Percentiles rank a stretch among this genome's conserved stretches.
phyloP scores from a whole-genome alignment of 208 protist genomes.

The Wallacemonas sp. region DNA sequence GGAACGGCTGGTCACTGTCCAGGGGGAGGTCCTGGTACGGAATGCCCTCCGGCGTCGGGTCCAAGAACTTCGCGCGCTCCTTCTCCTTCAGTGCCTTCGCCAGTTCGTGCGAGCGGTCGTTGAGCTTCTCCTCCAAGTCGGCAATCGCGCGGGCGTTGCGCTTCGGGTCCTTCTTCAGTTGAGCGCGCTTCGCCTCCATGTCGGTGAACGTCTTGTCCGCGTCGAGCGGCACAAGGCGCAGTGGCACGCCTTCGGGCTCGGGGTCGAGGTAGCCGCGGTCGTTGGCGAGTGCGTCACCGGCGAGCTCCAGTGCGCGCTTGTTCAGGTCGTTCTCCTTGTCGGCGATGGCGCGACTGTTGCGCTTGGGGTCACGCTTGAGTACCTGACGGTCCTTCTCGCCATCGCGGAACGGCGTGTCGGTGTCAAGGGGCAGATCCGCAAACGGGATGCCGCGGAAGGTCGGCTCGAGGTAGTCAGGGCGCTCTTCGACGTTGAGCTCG shows the following conservation, averaged over 20 bases:
- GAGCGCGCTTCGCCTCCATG: constrained; percentile 47
- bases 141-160: constrained; percentile 48
- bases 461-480: constrained; percentile 53
- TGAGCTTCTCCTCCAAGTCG: constrained; percentile 55
- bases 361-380: constrained; percentile 62
- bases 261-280: constrained; percentile 72
- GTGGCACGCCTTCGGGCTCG: constrained; percentile 59
- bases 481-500: constrained; percentile 63
- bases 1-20: constrained; percentile 52
- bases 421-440: constrained; percentile 61
- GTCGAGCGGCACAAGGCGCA: constrained; percentile 55
- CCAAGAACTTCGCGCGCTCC: constrained; percentile 63
- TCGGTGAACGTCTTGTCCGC: constrained; percentile 44
- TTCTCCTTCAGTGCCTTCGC: constrained; percentile 52
- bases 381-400: constrained; percentile 65
- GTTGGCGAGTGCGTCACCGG: constrained; percentile 36
- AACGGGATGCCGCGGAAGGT: constrained; percentile 60
- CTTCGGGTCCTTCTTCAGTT: constrained; percentile 60
- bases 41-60: constrained; percentile 47
- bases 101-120: constrained; percentile 59
- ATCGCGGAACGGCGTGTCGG: constrained; percentile 52
- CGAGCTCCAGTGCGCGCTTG: constrained; percentile 61
- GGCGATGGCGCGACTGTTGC: constrained; percentile 48
- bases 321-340: constrained; percentile 63
- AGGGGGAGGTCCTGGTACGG: constrained; percentile 58